Evolutionary conservation across 768 basidiomycete genomes (phyloP), one percentile per base, ranked within the genome.

Genomic region (Podaxis sp.): DNA sequence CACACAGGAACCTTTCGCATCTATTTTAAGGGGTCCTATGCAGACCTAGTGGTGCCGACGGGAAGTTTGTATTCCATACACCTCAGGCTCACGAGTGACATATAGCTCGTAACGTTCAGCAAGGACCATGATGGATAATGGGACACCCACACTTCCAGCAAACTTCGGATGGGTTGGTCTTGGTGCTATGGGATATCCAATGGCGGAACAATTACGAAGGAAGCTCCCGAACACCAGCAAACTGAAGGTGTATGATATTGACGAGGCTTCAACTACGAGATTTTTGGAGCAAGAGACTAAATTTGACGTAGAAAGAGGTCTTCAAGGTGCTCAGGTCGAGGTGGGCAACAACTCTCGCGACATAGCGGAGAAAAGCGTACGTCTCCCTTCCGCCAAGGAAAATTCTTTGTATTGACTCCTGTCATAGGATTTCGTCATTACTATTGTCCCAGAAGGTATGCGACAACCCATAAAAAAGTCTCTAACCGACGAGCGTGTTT

Each of bases 111-210:
- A 26, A 51, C 12, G 26, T 24, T 22, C 48, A 33, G 17, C 30
- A 19, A 48, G 33, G 7, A 30, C 30, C 53, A 62, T 62, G 61
- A 9, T 28, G 28, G 49, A 48, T 33, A 39, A 62, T 28, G 46
- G 30, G 51, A 33, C 59, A 55, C 56, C 57, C 26, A 73, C 73
- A 58, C 39, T 63, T 30, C 61, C 61, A 13, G 51, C 48, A 9
- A 30, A 52, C 22, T 63, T 56, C 19, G 79, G 78, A 63, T 80
- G 76, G 77, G 71, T 81, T 56, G 78, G 79, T 17, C 68, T 79
- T 4, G 79, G 79, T 11, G 78, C 78, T 1, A 80, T 81, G 79
- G 78, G 78, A 2, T 78, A 75, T 65, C 80, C 79, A 0, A 80
- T 81, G 80, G 78, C 77, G 5, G 64, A 66, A 28, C 75, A 76